These are phyloP conservation scores for Penicillium herquei DNA, from an alignment of 495 filamentous ascomycete species.

Conservation along the genomic window DNA sequence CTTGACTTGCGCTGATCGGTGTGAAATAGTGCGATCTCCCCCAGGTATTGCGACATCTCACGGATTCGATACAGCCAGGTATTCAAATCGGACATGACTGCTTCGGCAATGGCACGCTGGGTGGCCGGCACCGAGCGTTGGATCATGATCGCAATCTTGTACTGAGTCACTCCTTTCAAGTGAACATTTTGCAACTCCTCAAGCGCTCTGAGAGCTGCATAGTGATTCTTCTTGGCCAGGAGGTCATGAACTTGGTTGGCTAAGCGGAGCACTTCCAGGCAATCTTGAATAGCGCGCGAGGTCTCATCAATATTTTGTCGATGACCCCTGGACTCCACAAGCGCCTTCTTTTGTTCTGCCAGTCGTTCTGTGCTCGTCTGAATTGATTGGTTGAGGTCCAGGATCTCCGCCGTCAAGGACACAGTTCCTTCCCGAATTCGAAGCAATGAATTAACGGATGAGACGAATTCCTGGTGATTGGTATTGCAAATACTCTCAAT, in stretches of 20 bases:
- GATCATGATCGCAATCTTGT: constrained; percentile 94
- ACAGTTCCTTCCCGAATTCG: constrained; percentile 87
- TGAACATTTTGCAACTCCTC: constrained; percentile 97
- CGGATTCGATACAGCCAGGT: constrained; percentile 97
- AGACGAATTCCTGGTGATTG: constrained; percentile 95
- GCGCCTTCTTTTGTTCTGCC: constrained; percentile 87
- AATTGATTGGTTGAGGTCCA: constrained; percentile 89
- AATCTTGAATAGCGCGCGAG: constrained; percentile 83
- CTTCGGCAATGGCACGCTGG: constrained; percentile 88
- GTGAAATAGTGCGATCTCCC: constrained; percentile 95
- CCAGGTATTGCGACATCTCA: constrained; percentile 91
- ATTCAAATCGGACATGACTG: constrained; percentile 95
- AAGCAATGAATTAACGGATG: constrained; percentile 88
- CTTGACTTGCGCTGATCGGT: constrained; percentile 83
- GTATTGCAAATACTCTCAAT: constrained; percentile 94
- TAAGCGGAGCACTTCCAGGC: constrained; percentile 84
- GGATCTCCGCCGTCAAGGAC: constrained; percentile 82
- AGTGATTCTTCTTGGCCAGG: constrained; percentile 87
- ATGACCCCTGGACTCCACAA: constrained; percentile 87
- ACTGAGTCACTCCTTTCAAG: constrained; percentile 86
- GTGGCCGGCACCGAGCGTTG: constrained; percentile 91
- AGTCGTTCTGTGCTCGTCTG: constrained; percentile 94
- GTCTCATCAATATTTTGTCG: constrained; percentile 96
- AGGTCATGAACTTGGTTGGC: constrained; percentile 95
- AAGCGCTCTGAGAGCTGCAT: constrained; percentile 86